These are phyloP conservation scores for Syncephalastrum contaminatum DNA, from an alignment of 371 early-diverging fungal genomes.

Conservation along the genomic window DNA sequence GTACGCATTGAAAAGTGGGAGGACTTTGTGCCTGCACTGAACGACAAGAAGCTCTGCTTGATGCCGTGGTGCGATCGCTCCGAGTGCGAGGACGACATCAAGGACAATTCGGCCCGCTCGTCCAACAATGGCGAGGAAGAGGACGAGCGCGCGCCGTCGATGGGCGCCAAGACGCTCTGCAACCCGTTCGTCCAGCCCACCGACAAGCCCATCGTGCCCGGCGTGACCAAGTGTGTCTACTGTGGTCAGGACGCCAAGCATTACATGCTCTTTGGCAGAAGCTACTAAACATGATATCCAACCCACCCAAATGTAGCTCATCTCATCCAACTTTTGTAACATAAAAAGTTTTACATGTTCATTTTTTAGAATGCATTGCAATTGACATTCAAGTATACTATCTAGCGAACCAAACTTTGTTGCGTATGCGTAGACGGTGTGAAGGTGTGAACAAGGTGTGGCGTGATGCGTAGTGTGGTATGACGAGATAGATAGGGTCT, in stretches of 20 bases:
- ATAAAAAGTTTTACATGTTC: too few species aligned
- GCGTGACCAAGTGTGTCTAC: constrained; percentile 81
- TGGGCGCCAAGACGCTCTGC: constrained; percentile 99
- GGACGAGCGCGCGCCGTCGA: constrained; percentile 95
- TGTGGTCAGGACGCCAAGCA: constrained; percentile 82
- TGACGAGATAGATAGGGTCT: too few species aligned
- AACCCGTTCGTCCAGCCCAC: constrained; percentile 95
- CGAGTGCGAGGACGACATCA: constrained; percentile 97
- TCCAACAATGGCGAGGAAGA: constrained; percentile 73
- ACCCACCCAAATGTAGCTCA: not conserved
- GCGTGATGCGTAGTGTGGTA: too few species aligned
- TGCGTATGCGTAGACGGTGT: too few species aligned
- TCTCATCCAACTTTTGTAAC: too few species aligned
- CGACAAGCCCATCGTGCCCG: constrained; percentile 72
- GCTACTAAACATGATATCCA: constrained; percentile 64
- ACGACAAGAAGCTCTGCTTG: constrained; percentile 86
- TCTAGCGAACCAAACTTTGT: too few species aligned
- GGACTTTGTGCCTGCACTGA: constrained; percentile 90
- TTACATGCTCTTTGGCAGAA: constrained; percentile 89
- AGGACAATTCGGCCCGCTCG: constrained; percentile 84
- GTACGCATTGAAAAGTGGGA: constrained; percentile 84
- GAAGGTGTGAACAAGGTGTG: too few species aligned
- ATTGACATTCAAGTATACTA: too few species aligned
- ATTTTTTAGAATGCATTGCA: too few species aligned
- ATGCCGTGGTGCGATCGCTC: constrained; percentile 97